phyloP scores from a whole-genome alignment of 129 eudicot species.

The Saussurea involucrata region DNA sequence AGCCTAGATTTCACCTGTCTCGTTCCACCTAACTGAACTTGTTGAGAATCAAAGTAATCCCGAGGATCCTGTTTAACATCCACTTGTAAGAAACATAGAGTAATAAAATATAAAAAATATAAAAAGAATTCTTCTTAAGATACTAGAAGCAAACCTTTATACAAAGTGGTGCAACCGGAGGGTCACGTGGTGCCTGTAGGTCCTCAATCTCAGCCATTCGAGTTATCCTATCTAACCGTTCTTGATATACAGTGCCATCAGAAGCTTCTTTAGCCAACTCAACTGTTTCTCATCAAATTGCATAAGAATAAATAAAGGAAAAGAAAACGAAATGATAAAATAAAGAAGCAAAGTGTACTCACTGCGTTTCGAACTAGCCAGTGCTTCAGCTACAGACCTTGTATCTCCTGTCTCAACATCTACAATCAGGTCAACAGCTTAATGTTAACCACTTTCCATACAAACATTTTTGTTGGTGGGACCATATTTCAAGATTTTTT shows the following conservation, averaged over 20 bases:
- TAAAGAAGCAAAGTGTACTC: constrained; percentile 7
- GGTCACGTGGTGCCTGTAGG: constrained; percentile 95
- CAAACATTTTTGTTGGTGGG: background rate
- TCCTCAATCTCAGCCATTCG: constrained; percentile 93
- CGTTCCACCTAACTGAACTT: constrained; percentile 54
- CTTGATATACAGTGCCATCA: constrained; percentile 45
- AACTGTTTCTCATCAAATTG: constrained; percentile 44
- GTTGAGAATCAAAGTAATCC: constrained; percentile 96
- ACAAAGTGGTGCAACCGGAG: constrained; percentile 83
- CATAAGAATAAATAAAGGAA: background rate
- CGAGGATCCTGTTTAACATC: constrained; percentile 80
- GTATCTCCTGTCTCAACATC: constrained; percentile 81
- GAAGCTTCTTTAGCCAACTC: constrained; percentile 74
- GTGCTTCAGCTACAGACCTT: constrained; percentile 89
- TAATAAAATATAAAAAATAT: background rate
- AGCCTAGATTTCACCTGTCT: constrained; percentile 43
- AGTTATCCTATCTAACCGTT: constrained; percentile 51
- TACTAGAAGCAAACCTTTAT: constrained; percentile 58
- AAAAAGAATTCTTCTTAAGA: background rate
- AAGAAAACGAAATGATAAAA: background rate
- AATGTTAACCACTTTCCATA: background rate
- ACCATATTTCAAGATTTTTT: background rate
- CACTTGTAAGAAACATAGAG: constrained; percentile 11
- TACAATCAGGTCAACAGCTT: constrained; percentile 21
- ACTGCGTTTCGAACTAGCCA: constrained; percentile 78